These are phyloP conservation scores for Mycena haematopus DNA, from an alignment of 768 basidiomycete genomes.

Conservation along the genomic window DNA sequence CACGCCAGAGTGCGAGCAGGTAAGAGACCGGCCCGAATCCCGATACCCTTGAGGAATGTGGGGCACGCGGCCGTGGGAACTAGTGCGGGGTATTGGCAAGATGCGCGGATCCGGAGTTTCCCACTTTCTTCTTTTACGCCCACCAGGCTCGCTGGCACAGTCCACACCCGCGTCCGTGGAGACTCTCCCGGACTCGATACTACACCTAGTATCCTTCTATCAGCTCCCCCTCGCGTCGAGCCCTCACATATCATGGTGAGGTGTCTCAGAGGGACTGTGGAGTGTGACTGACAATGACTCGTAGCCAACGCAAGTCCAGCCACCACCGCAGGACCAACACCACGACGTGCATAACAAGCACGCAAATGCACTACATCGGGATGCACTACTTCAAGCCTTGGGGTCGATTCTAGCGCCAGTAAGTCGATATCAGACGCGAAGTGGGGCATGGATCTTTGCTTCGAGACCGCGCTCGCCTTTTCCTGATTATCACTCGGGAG, in stretches of 20 bases:
- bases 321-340: constrained; percentile 15
- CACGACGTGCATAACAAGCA: constrained; percentile 32
- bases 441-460: not conserved
- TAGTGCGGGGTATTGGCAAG: constrained; percentile 3
- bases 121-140: constrained; percentile 1
- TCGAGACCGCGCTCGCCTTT: not conserved
- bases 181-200: not conserved
- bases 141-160: constrained; percentile 16
- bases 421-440: constrained; percentile 36
- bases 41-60: not conserved
- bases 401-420: constrained; percentile 69
- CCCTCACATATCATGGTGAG: constrained; percentile 20
- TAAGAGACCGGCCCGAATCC: not conserved
- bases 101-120: constrained; percentile 4
- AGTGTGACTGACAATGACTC: not conserved
- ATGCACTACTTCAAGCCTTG: constrained; percentile 60
- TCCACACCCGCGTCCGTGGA: constrained; percentile 13
- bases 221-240: constrained; percentile 22
- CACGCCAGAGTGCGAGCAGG: not conserved
- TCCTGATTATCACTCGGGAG: not conserved
- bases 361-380: constrained; percentile 47
- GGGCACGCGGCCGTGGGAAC: not conserved
- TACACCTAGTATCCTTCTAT: not conserved
- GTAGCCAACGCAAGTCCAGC: constrained; percentile 23
- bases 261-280: constrained; percentile 13